Base-by-base conservation (phyloP, 352 stramenopile genomes). In the Globisporangium paroecandrum region DNA sequence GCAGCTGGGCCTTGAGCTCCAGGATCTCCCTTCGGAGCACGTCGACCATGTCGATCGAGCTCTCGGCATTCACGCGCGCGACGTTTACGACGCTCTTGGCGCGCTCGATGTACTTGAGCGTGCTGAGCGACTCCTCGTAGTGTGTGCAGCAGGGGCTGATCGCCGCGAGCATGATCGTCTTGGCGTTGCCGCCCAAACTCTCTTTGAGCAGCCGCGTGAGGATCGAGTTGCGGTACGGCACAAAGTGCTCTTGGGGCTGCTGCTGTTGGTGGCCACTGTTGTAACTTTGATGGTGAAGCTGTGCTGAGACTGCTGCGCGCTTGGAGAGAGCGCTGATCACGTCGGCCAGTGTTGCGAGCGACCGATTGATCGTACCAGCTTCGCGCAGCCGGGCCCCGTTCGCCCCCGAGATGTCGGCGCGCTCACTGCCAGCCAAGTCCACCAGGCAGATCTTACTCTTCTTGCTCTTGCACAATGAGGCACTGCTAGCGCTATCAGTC, bases 211-310 rank as follows among this genome's bases (percentile, higher is more conserved):
- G 58, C 3, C 89, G 70, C 8, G 90, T 98, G 25, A 98, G 74
- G 22, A 96, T 81, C 15, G 87, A 96, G 68, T 97, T 97, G 25
- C 91, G 82, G 59, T 97, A 98, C 1, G 92, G 91, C 18, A 97
- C 78, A 68, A 91, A 96, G 10, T 68, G 69, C 49, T 85, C 56
- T 10, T 55, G 51, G 6, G 72, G 55, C 6, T 20, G 51, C 7
- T 65, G 70, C 9, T 65, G 41, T 15, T 56, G 49, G 4, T 43
- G 24, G 7, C 13, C 4, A 20, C 36, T 43, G 10, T 20, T 47
- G 38, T 20, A 4, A 20, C 13, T 18, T 18, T 49, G 59, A 8
- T 9, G 56, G 4, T 41, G 47, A 32, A 7, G 10, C 18, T 38
- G 55, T 20, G 60, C 53, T 20, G 34, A n/a, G 13, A 65, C 10